Evolutionary conservation across 805 yeast genomes (phyloP).

Genomic region (Zygotorulaspora chibaensis): DNA sequence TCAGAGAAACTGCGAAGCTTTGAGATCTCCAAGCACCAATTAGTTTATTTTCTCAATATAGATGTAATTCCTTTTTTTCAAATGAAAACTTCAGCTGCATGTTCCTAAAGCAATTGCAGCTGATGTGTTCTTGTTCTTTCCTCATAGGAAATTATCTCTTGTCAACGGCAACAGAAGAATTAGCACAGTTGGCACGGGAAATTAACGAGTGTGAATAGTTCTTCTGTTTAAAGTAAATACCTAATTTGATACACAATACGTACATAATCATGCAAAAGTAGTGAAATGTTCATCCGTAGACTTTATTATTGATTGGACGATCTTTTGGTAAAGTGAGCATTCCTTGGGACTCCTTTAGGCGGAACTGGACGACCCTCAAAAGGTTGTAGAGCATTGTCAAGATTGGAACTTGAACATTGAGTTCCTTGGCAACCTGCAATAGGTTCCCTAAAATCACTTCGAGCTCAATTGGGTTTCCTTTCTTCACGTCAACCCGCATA

Average conservation of each 20-base stretch:
- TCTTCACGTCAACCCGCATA: slow-evolving; percentile 64
- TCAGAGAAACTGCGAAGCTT: slow-evolving; percentile 6
- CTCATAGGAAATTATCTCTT: too few species aligned
- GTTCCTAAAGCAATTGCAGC: background rate
- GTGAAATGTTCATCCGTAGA: background rate
- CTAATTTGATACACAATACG: background rate
- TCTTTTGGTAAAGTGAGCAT: slow-evolving; percentile 40
- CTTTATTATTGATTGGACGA: slow-evolving; percentile 32
- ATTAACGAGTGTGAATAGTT: too few species aligned
- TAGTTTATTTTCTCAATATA: background rate
- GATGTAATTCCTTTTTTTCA: background rate
- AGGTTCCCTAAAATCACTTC: slow-evolving; percentile 71
- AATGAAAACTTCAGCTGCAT: background rate
- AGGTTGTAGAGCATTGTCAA: slow-evolving; percentile 54
- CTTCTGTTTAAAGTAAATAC: background rate
- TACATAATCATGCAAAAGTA: background rate
- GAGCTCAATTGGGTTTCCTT: slow-evolving; percentile 64
- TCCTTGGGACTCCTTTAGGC: slow-evolving; percentile 55
- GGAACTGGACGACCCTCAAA: slow-evolving; percentile 57
- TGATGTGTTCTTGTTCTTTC: too few species aligned
- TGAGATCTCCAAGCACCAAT: background rate
- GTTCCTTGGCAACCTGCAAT: slow-evolving; percentile 45
- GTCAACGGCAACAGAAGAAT: too few species aligned
- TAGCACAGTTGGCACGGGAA: too few species aligned
- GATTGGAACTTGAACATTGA: slow-evolving; percentile 53